Base-by-base conservation (phyloP, 306 rosid species). In the Rosa rugosa region DNA sequence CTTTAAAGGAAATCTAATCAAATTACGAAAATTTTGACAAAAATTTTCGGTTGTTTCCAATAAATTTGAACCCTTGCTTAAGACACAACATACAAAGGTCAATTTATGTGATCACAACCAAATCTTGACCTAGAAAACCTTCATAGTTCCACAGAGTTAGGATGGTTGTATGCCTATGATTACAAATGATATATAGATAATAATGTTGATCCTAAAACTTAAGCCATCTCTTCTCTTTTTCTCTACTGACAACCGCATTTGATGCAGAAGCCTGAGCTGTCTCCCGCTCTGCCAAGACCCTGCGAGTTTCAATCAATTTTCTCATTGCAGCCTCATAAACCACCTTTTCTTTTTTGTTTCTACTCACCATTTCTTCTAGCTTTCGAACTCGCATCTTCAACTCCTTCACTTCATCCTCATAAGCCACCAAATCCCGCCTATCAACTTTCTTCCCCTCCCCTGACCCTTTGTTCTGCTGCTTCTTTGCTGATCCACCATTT, bases 181-280 rank as follows among this genome's bases (percentile, higher is more conserved):
- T n/a, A 40, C 67, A 54, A 54, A 54, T 54, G 77, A 54, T 36
- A 59, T 10, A 62, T 31, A 31, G 36, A 31, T 31, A 31, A 31
- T 31, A 2, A 31, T 2, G 59, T n/a, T 42, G 54, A 56, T 34
- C 69, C 90, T 89, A 95, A 87, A 95, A 95, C 84, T 92, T 95
- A 7, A 95, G 92, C 99, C 99, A 95, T 84, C 84, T 90, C 83
- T 90, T 95, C 80, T 95, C 99, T 83, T 92, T 95, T 76, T 95
- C 99, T 85, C 80, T 84, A 85, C 93, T 90, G 78, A 77, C 84
- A 77, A 95, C 91, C n/a, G 94, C 87, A 86, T 89, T 85, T 18
- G 98, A 91, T 4, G 97, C 99, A 17, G 99, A 92, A 6, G 93
- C 90, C 53, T 92, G 99, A 76, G 85, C 84, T 20, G 96, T 89